Base-by-base conservation (phyloP, 1,139 yeast species). In the Scheffersomyces titani region DNA sequence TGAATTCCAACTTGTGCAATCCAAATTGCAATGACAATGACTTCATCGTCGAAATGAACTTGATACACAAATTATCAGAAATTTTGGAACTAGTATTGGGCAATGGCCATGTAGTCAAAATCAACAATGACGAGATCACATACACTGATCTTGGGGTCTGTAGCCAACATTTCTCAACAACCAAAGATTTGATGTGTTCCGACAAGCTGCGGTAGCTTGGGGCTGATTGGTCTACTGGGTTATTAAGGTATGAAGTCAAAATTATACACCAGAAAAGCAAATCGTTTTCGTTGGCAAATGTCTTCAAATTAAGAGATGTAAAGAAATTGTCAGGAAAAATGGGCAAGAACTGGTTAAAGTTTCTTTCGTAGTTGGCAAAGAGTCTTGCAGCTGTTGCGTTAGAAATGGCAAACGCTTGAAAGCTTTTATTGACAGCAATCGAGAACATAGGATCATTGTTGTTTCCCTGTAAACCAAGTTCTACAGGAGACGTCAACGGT, bases 61-160 rank as follows among this genome's bases (percentile, higher is more conserved):
- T 79, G 52, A 79, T 65, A 1, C 78, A 70, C 24, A 76, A 63
- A 61, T 76, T 73, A 56, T 78, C 80, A 47, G 73, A 70, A 44
- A 75, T 65, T 51, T 72, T 74, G 54, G 71, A 70, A 47, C 65
- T 59, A 19, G 66, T 61, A 36, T 68, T 68, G 6, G 82, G 83
- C 47, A 79, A 68, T n/a, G 83, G 81, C 84, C 84, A 80, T 3
- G 83, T 78, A 7, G 83, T 79, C 55, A 80, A 71, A 30, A 80
- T 72, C 50, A 79, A 67, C 52, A 80, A 70, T 2, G 83, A 72
- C 6, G 77, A 70, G 40, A 80, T 65, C 7, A 78, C 74, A 59
- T 76, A 78, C 19, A 79, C 74, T 22, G 81, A 76, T 60, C 83
- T 70, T 11, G 84, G 84, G 22, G 83, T 80, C 52, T 73, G 70